These are phyloP conservation scores for Carpinus viminea DNA, from an alignment of 306 rosid species.

Conservation along the genomic window DNA sequence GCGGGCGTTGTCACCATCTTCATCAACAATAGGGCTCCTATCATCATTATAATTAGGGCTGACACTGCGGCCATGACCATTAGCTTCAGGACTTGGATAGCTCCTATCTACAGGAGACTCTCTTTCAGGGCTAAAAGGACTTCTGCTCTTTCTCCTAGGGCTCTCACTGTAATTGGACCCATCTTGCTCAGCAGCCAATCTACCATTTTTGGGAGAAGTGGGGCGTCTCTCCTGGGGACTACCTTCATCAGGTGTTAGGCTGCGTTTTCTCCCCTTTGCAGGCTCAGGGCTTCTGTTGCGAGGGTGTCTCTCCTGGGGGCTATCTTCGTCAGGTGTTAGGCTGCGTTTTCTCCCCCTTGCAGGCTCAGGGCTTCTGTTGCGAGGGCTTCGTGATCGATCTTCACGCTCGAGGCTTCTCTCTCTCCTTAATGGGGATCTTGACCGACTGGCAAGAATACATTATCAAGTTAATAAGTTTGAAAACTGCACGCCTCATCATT, in stretches of 20 bases:
- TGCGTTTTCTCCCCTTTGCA: conserved; percentile 50
- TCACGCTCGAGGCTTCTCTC: conserved; percentile 52
- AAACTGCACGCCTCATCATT: background rate
- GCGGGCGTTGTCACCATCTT: conserved; percentile 45
- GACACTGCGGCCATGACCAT: conserved; percentile 43
- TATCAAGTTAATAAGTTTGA: background rate
- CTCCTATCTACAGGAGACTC: conserved; percentile 26
- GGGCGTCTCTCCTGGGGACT: conserved; percentile 49
- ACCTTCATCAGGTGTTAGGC: conserved; percentile 50
- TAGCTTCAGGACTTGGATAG: conserved; percentile 45
- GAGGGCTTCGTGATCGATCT: conserved; percentile 53
- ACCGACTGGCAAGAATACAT: conserved; percentile 50
- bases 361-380: conserved; percentile 37
- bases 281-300: conserved; percentile 37
- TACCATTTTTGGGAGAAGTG: conserved; percentile 48
- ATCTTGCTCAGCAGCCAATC: conserved; percentile 38
- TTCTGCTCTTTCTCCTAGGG: conserved; percentile 49
- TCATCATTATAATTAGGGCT: conserved; percentile 60
- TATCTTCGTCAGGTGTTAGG: conserved; percentile 49
- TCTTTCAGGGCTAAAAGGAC: conserved; percentile 52
- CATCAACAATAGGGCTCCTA: conserved; percentile 59
- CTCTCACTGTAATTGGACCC: conserved; percentile 59
- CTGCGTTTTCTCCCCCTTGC: conserved; percentile 54
- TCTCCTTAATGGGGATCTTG: conserved; percentile 66
- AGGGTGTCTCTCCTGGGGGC: conserved; percentile 51